Conservation (phyloP, 164 flowering plant genomes). For the Umbilicus rupestris region DNA sequence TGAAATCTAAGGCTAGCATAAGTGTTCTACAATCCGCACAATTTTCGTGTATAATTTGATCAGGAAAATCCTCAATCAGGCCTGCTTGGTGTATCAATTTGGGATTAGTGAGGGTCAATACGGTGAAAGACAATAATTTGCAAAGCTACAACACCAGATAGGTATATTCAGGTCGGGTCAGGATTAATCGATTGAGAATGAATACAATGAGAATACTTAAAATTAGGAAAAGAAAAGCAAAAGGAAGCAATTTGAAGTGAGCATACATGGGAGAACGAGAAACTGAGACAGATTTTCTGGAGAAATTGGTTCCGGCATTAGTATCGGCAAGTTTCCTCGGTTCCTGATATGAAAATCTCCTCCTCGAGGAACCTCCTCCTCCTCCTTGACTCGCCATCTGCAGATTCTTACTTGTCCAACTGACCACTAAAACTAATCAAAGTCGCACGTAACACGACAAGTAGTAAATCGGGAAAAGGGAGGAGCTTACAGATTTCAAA, state of each 20-base stretch:
- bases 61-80: no score
- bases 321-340: conserved; percentile 41
- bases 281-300: conserved; percentile 35
- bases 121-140: no score
- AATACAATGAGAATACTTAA: not conserved
- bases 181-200: not conserved
- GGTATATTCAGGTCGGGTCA: no score
- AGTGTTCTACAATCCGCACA: no score
- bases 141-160: no score
- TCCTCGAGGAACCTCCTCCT: conserved; percentile 43
- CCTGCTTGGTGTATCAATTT: no score
- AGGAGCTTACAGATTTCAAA: not conserved
- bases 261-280: conserved; percentile 51
- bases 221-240: not conserved
- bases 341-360: conserved; percentile 30
- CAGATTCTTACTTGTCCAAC: not conserved
- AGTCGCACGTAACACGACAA: not conserved
- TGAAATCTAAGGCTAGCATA: no score
- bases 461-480: not conserved
- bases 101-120: no score
- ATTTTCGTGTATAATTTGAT: no score
- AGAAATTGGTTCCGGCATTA: conserved; percentile 23
- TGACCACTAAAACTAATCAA: not conserved
- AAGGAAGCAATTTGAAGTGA: not conserved
- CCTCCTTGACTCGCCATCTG: conserved; percentile 41